Percentiles rank a stretch among this genome's conserved stretches.
Conservation (phyloP, 2,329 filamentous ascomycete species). For the Trichoderma citrinoviride region DNA sequence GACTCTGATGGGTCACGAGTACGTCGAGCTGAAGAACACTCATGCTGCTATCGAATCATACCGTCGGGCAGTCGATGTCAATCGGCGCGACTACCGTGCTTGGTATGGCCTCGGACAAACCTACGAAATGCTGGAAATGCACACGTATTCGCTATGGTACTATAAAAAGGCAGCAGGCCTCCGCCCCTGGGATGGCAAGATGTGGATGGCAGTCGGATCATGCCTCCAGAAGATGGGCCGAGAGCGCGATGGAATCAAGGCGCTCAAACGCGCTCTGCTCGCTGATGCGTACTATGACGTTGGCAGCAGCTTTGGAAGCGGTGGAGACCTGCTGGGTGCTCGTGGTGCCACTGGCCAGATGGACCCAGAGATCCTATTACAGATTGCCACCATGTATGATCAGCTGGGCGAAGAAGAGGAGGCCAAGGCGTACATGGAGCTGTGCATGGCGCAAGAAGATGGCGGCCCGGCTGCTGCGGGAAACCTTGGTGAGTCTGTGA, state of each 20-base stretch:
- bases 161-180: constrained; percentile 93
- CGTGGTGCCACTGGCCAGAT: constrained; percentile 58
- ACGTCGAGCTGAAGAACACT: constrained; percentile 97
- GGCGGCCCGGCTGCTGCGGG: constrained; percentile 52
- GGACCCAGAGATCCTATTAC: constrained; percentile 85
- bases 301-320: constrained; percentile 54
- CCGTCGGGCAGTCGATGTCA: constrained; percentile 89
- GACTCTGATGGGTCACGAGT: constrained; percentile 99
- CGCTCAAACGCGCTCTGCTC: constrained; percentile 85
- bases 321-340: constrained; percentile 46
- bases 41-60: constrained; percentile 98
- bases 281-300: constrained; percentile 82
- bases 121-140: constrained; percentile 97
- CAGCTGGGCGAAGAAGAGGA: constrained; percentile 73
- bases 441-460: constrained; percentile 89
- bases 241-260: constrained; percentile 87
- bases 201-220: constrained; percentile 96
- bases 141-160: constrained; percentile 95
- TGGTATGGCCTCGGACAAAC: constrained; percentile 98
- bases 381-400: constrained; percentile 89
- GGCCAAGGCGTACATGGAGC: constrained; percentile 90
- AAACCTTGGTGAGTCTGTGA: constrained; percentile 48
- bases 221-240: constrained; percentile 89
- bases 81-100: constrained; percentile 91
- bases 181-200: constrained; percentile 94